phyloP scores from a whole-genome alignment of 1,284 basidiomycete genomes.

The Leucoagaricus sp. region DNA sequence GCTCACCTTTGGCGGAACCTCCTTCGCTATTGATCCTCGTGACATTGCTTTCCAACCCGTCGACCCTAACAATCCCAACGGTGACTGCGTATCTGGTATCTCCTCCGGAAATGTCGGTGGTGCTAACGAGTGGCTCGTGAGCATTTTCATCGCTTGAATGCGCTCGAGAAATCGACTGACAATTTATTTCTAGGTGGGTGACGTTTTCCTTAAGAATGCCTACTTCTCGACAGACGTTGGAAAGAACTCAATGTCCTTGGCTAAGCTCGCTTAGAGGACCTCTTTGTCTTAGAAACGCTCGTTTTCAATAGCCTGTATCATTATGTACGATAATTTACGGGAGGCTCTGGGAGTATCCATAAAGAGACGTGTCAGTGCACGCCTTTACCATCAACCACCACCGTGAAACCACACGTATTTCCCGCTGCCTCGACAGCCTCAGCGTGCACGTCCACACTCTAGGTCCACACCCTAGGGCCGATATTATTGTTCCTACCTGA shows the following conservation, averaged over 20 bases:
- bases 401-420: neutral
- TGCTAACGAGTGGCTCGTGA: constrained; percentile 59
- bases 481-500: too few species aligned
- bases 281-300: neutral
- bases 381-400: neutral
- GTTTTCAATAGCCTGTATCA: constrained; percentile 6
- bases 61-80: constrained; percentile 53
- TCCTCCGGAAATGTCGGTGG: constrained; percentile 39
- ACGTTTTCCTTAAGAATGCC: constrained; percentile 65
- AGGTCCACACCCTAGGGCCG: too few species aligned
- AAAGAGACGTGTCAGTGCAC: neutral
- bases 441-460: too few species aligned
- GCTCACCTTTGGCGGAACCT: constrained; percentile 62
- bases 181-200: constrained; percentile 40
- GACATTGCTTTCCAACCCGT: constrained; percentile 72
- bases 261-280: constrained; percentile 5
- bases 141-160: constrained; percentile 17
- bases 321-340: constrained; percentile 5
- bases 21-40: constrained; percentile 62
- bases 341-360: neutral
- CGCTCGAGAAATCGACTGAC: neutral
- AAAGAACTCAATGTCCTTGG: constrained; percentile 46
- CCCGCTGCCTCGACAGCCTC: too few species aligned
- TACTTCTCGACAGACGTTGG: constrained; percentile 67
- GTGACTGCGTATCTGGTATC: constrained; percentile 74